Evolutionary conservation across 306 rosid species (phyloP), one percentile per base, ranked within the genome.

Genomic region (Albizia julibrissin): DNA sequence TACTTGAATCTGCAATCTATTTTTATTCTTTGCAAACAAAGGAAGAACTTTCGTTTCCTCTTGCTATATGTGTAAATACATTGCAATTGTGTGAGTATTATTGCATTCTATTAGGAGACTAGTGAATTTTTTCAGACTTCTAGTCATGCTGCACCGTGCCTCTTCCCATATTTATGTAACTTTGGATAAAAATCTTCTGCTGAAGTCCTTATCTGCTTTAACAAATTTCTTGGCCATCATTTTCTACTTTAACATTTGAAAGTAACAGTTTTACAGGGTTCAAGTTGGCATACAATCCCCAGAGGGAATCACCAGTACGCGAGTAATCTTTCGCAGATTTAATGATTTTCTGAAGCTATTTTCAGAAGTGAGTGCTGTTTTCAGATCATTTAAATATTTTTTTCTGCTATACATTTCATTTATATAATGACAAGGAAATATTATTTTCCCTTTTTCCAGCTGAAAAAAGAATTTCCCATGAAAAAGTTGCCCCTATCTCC

Each of bases 261-360:
- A 14, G 65, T 22, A 80, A 74, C 91, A 95, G 99, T 91, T 91
- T 88, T 95, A 82, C 83, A 90, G 88, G 92, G 92, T 95, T 88
- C 92, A 89, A 92, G 94, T 95, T 65, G 95, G 92, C 62, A 44
- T 95, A 61, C 93, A 91, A 87, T 93, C 99, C 2, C 99, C 96
- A 12, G 87, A 91, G 85, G 95, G 94, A 74, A 86, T 92, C 82
- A 90, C 98, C 77, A 82, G 90, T 40, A 86, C 87, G 0, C 87
- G 97, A 72, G 82, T 72, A 3, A 88, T 92, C 84, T 82, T 91
- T 68, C 91, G 96, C 83, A 91, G 99, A 92, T 95, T 87, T 87
- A 93, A 69, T 4, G 94, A 93, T 80, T 95, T 95, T 84, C 75
- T 92, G 56, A 82, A 89, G 75, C 89, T 95, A 44, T 91, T 69